phyloP scores from a whole-genome alignment of 805 yeast genomes.

The Blastobotrys attinorum region DNA sequence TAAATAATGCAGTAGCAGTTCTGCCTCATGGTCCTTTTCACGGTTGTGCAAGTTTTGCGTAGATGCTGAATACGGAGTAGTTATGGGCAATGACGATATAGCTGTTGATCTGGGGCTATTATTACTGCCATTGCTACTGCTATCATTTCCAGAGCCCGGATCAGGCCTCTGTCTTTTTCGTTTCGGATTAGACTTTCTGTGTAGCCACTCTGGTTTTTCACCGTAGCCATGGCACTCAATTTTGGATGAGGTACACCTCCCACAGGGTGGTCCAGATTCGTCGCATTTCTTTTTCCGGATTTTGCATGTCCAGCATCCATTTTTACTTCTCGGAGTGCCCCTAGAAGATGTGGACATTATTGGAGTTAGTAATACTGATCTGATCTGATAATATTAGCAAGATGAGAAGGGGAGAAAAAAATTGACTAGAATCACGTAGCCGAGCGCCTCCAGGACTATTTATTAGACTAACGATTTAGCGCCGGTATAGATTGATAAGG shows the following conservation, averaged over 20 bases:
- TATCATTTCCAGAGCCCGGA: not conserved
- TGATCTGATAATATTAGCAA: too few relatives aligned
- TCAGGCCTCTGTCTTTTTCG: not conserved
- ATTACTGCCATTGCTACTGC: not conserved
- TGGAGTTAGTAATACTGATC: too few relatives aligned
- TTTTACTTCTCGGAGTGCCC: constrained; percentile 40
- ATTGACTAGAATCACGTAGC: too few relatives aligned
- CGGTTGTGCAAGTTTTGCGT: too few relatives aligned
- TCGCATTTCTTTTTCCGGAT: constrained; percentile 66
- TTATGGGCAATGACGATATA: too few relatives aligned
- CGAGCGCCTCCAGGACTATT: too few relatives aligned
- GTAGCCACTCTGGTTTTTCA: not conserved
- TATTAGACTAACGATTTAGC: too few relatives aligned
- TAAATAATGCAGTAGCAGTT: not conserved
- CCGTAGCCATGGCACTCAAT: constrained; percentile 52
- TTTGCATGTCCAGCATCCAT: constrained; percentile 77
- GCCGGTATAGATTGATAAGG: too few relatives aligned
- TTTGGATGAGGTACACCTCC: constrained; percentile 48
- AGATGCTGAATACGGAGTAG: too few relatives aligned
- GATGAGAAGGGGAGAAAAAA: too few relatives aligned
- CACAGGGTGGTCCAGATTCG: constrained; percentile 54
- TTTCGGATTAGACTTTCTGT: not conserved
- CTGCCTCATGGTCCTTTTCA: not conserved
- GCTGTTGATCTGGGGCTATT: not conserved
- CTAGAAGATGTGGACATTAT: too few relatives aligned